phyloP scores from a whole-genome alignment of 2,329 filamentous ascomycete genomes.

The Neurospora sp. region DNA sequence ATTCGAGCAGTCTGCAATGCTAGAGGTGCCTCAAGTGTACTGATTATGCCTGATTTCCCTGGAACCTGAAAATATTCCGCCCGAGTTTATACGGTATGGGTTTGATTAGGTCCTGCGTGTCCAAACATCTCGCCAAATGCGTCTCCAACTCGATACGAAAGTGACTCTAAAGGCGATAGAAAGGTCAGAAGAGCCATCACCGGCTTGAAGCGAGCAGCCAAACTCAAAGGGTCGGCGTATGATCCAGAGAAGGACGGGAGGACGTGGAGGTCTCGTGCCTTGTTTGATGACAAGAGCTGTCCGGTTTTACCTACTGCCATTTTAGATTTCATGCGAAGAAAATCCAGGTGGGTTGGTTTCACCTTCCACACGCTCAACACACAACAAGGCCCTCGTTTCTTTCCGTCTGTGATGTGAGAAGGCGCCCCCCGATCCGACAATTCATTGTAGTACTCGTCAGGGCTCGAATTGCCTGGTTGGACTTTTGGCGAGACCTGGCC shows the following conservation, averaged over 20 bases:
- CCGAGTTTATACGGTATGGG: background rate
- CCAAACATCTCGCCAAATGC: background rate
- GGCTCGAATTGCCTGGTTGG: background rate
- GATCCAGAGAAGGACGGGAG: background rate
- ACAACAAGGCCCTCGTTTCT: background rate
- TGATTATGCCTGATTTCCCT: no score
- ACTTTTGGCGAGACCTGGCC: background rate
- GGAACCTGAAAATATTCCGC: no score
- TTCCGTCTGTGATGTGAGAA: background rate
- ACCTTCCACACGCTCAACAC: background rate
- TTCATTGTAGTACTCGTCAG: background rate
- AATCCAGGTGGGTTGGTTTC: background rate
- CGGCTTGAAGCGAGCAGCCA: no score
- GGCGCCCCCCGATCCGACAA: background rate
- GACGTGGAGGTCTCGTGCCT: background rate
- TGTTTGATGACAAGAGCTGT: background rate
- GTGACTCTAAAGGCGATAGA: no score
- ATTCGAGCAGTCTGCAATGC: no score
- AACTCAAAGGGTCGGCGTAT: background rate
- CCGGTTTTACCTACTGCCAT: background rate
- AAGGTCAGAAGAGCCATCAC: no score
- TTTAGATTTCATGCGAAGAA: background rate
- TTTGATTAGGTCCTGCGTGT: conserved; percentile 4
- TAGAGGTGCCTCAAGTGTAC: no score
- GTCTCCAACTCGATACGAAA: background rate